Percentiles rank a stretch among this genome's conserved stretches.
phyloP scores from a whole-genome alignment of 2,329 filamentous ascomycete species.

The Fusarium chuoi region DNA sequence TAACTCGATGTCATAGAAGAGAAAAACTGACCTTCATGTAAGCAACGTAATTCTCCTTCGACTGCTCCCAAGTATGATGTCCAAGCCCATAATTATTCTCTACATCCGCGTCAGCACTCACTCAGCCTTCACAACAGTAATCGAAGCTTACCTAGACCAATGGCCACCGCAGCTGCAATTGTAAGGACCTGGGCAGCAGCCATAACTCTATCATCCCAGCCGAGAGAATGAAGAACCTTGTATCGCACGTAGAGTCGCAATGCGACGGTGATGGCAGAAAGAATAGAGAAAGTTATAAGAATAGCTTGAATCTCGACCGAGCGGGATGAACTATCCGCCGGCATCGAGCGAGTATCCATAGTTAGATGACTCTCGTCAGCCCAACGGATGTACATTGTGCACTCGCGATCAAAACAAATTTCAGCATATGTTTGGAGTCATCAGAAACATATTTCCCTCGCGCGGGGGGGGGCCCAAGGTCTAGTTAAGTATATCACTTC shows the following conservation, averaged over 20 bases:
- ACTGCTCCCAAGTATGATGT: slow-evolving; percentile 19
- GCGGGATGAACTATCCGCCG: background rate
- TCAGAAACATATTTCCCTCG: background rate
- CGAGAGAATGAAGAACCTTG: slow-evolving; percentile 6
- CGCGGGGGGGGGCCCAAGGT: background rate
- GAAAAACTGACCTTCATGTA: slow-evolving; percentile 15
- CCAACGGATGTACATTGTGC: background rate
- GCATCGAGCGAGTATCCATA: background rate
- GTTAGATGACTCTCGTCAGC: background rate
- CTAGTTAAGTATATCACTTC: background rate
- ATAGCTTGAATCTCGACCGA: slow-evolving; percentile 9
- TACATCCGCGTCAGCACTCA: background rate
- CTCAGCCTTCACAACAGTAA: fast-evolving
- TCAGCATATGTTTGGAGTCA: background rate
- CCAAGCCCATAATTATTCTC: slow-evolving; percentile 24
- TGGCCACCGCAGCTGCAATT: background rate
- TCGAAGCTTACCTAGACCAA: slow-evolving; percentile 9
- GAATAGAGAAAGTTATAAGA: slow-evolving; percentile 1
- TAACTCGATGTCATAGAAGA: fast-evolving
- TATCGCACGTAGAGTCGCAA: slow-evolving; percentile 9
- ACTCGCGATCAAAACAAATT: background rate
- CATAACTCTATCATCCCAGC: slow-evolving; percentile 20
- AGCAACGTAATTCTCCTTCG: background rate
- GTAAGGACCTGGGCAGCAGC: slow-evolving; percentile 5
- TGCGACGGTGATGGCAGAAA: slow-evolving; percentile 4